These are phyloP conservation scores for Plasmodium berghei DNA, from an alignment of 169 alveolate genomes.

Conservation along the genomic window DNA sequence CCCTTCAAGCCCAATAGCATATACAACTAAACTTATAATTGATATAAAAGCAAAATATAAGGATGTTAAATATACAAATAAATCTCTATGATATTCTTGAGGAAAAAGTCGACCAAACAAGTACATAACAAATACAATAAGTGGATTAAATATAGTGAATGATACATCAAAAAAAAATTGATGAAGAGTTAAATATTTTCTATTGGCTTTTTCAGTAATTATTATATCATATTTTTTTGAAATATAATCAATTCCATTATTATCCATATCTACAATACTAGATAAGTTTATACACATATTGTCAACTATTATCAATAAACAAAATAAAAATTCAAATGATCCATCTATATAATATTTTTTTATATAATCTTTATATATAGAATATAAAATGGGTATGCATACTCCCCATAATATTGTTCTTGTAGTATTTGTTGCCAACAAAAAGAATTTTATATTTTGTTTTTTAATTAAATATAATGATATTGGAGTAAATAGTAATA, in stretches of 20 bases:
- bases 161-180: constrained; percentile 64
- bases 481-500: constrained; percentile 48
- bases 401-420: constrained; percentile 50
- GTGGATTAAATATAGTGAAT: constrained; percentile 31
- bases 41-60: constrained; percentile 28
- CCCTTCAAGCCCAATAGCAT: constrained; percentile 23
- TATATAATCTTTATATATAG: constrained; percentile 29
- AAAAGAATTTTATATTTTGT: constrained; percentile 26
- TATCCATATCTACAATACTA: constrained; percentile 44
- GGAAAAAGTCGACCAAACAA: constrained; percentile 14
- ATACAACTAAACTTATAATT: constrained; percentile 10
- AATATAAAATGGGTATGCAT: constrained; percentile 27
- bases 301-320: constrained; percentile 21
- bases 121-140: constrained; percentile 56
- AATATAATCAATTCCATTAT: constrained; percentile 64
- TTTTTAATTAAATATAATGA: constrained; percentile 47
- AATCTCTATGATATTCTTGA: constrained; percentile 26
- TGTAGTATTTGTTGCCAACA: constrained; percentile 38
- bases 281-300: constrained; percentile 41
- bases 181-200: constrained; percentile 36
- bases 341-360: constrained; percentile 45
- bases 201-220: constrained; percentile 35
- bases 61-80: constrained; percentile 32
- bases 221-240: constrained; percentile 36
- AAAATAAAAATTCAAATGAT: constrained; percentile 16